A percentile compares a stretch with the other conserved stretches of the same genome.
Conservation (phyloP, 2,329 filamentous ascomycete species). For the Metarhizium album region DNA sequence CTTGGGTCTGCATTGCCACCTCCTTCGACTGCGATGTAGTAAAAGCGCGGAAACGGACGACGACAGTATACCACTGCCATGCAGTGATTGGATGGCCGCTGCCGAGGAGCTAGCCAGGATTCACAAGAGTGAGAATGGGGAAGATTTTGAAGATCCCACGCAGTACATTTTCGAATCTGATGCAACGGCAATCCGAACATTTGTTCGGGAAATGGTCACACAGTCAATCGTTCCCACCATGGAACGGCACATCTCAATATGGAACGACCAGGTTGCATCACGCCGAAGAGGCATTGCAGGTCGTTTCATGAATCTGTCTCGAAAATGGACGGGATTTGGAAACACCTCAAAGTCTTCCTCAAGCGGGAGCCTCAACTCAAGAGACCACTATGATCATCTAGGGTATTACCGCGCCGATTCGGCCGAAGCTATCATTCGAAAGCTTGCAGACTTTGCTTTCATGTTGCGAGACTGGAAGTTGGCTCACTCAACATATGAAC, state of each 20-base stretch:
- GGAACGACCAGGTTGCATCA: constrained; percentile 97
- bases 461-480: constrained; percentile 97
- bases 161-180: constrained; percentile 89
- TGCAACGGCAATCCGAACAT: constrained; percentile 73
- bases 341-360: constrained; percentile 50
- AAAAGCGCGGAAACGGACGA: constrained; percentile 85
- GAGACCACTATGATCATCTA: constrained; percentile 65
- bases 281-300: constrained; percentile 79
- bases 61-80: constrained; percentile 72
- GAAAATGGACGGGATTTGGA: constrained; percentile 79
- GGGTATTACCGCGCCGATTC: constrained; percentile 79
- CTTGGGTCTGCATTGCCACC: constrained; percentile 88
- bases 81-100: constrained; percentile 82
- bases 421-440: constrained; percentile 84
- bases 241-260: constrained; percentile 82
- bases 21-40: constrained; percentile 73
- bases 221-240: constrained; percentile 93
- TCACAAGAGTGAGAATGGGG: constrained; percentile 53
- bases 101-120: constrained; percentile 73
- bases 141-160: constrained; percentile 58
- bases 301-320: constrained; percentile 87
- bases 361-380: constrained; percentile 36
- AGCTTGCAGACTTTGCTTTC: constrained; percentile 88
- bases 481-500: constrained; percentile 82
- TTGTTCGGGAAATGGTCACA: constrained; percentile 88